Evolutionary conservation across 2,329 filamentous ascomycete species (phyloP).

Genomic region (Exophiala viscosa): DNA sequence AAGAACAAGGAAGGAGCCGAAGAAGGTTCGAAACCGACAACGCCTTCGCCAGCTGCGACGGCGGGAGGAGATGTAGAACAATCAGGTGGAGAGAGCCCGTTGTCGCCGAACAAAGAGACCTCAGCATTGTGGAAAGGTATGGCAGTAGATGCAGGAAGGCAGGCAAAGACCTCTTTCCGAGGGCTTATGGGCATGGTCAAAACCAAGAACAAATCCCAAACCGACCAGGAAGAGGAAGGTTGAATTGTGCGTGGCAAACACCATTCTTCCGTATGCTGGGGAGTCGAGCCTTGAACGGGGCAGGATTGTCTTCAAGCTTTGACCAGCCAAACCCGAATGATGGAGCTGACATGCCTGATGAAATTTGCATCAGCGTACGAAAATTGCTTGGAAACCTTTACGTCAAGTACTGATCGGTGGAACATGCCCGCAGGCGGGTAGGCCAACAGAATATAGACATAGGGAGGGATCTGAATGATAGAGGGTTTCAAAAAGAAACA

Average conservation of each 20-base stretch:
- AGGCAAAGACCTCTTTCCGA: constrained; percentile 26
- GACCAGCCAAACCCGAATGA: too few relatives aligned
- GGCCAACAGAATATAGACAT: neutral
- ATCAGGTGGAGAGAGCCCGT: constrained; percentile 6
- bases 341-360: neutral
- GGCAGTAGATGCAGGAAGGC: constrained; percentile 28
- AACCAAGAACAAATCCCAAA: constrained; percentile 20
- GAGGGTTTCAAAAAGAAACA: neutral
- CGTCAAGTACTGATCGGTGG: too few relatives aligned
- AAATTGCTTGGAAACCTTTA: neutral
- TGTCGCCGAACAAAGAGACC: constrained; percentile 10
- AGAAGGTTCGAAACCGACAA: constrained; percentile 11
- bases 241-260: neutral
- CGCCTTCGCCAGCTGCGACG: constrained; percentile 3
- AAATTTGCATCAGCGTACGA: neutral
- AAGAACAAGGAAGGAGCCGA: constrained; percentile 14
- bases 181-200: constrained; percentile 26
- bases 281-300: neutral
- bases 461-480: neutral
- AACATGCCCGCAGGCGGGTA: neutral
- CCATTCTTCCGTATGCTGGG: neutral
- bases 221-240: constrained; percentile 22
- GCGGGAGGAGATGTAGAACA: constrained; percentile 15
- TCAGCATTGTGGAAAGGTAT: constrained; percentile 23
- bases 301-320: too few relatives aligned